These are phyloP conservation scores for Pseudognaphalium luteoalbum DNA, from an alignment of 129 eudicot species.

Conservation along the genomic window DNA sequence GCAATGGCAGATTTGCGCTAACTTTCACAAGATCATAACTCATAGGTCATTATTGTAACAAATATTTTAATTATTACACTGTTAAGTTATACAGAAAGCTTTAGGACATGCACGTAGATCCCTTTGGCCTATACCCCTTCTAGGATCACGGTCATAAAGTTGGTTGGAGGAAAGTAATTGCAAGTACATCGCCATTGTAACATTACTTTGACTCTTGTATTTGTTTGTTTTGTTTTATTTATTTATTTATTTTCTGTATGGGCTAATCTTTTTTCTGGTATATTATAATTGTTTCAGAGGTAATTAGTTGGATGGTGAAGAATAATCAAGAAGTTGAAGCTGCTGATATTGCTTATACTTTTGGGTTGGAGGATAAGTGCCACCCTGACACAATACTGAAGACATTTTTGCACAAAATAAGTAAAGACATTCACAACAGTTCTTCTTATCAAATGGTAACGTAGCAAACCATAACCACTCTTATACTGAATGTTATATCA, in stretches of 20 bases:
- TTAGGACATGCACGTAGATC: neutral
- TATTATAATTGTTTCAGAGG: constrained; percentile 42
- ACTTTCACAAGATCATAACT: neutral
- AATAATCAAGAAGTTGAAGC: constrained; percentile 60
- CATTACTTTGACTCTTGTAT: neutral
- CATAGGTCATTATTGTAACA: neutral
- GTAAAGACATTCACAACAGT: constrained; percentile 30
- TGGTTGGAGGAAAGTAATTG: neutral
- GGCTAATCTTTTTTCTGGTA: constrained; percentile 10
- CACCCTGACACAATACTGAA: constrained; percentile 46
- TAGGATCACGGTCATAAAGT: too few relatives aligned
- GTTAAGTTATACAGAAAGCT: too few relatives aligned
- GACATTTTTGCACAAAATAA: constrained; percentile 43
- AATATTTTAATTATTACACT: too few relatives aligned
- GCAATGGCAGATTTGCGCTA: neutral
- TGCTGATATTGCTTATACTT: constrained; percentile 57
- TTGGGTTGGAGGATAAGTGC: constrained; percentile 53
- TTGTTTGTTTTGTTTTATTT: neutral
- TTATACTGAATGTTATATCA: neutral
- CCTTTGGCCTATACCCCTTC: neutral
- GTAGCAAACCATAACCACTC: neutral
- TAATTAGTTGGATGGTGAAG: constrained; percentile 56
- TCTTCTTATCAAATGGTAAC: constrained; percentile 37
- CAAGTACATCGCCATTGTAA: neutral
- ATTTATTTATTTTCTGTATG: neutral